Evolutionary conservation across 2,329 filamentous ascomycete species (phyloP).

Genomic region (Xylariomycetidae sp.): DNA sequence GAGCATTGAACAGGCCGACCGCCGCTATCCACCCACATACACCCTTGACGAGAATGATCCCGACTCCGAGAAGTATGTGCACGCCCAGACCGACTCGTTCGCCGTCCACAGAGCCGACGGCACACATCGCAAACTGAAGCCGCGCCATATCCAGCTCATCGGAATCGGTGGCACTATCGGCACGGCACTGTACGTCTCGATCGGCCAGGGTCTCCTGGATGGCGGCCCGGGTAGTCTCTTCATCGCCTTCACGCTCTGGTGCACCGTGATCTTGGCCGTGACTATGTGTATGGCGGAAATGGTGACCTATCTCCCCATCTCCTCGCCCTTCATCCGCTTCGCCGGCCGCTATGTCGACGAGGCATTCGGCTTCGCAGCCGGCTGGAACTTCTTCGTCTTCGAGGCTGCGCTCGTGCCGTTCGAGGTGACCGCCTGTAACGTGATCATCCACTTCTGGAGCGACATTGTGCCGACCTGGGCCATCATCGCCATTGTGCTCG

Average conservation of each 20-base stretch:
- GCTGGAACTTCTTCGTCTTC: conserved; percentile 70
- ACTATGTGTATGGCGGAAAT: conserved; percentile 65
- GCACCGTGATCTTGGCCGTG: conserved; percentile 53
- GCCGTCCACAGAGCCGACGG: conserved; percentile 27
- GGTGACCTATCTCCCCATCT: conserved; percentile 64
- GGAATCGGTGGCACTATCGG: conserved; percentile 61
- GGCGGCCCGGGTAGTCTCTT: conserved; percentile 55
- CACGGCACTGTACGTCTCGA: conserved; percentile 54
- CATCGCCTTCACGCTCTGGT: conserved; percentile 56
- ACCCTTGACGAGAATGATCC: conserved; percentile 1
- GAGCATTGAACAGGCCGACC: no score
- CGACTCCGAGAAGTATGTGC: conserved; percentile 15
- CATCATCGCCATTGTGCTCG: conserved; percentile 54
- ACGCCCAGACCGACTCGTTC: conserved; percentile 13
- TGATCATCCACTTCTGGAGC: conserved; percentile 59
- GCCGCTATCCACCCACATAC: conserved; percentile 1
- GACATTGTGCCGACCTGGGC: conserved; percentile 52
- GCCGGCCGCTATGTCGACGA: conserved; percentile 73
- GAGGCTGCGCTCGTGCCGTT: conserved; percentile 63
- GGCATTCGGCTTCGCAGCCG: conserved; percentile 65
- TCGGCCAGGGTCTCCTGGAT: conserved; percentile 50
- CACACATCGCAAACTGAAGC: conserved; percentile 48
- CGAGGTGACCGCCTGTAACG: conserved; percentile 59
- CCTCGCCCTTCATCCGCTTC: conserved; percentile 64
- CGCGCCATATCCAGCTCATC: conserved; percentile 53